A percentile compares a stretch with the other conserved stretches of the same genome.
phyloP scores from a whole-genome alignment of 78 protist genomes.

The Pigoraptor vietnamica region DNA sequence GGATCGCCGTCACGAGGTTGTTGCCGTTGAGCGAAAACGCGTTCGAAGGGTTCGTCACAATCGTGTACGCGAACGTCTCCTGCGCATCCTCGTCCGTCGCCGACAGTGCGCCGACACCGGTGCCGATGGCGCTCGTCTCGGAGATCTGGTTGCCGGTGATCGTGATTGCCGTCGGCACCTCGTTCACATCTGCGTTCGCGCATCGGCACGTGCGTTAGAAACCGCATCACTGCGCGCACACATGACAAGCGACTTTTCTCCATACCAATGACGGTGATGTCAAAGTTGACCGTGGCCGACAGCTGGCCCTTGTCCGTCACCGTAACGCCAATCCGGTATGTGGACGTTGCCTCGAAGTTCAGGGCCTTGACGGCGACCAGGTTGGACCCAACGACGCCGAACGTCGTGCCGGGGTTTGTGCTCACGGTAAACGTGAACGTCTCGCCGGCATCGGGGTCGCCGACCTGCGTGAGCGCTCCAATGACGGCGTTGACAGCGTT shows the following conservation, averaged over 20 bases:
- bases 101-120: background rate
- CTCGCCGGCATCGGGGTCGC: background rate
- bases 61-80: background rate
- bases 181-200: background rate
- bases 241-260: no score
- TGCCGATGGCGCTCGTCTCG: background rate
- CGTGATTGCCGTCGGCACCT: background rate
- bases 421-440: background rate
- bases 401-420: background rate
- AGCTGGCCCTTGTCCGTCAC: no score
- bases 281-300: no score
- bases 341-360: background rate
- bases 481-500: background rate
- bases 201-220: background rate
- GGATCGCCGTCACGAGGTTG: background rate
- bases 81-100: background rate
- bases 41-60: background rate
- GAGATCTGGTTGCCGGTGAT: background rate
- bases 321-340: no score
- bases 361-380: background rate
- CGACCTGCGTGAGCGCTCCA: background rate
- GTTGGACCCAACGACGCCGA: background rate
- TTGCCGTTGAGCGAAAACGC: background rate
- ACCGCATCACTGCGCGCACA: no score
- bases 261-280: no score